Base-by-base conservation (phyloP, 1,139 yeast species). In the Hansenula lynferdii region DNA sequence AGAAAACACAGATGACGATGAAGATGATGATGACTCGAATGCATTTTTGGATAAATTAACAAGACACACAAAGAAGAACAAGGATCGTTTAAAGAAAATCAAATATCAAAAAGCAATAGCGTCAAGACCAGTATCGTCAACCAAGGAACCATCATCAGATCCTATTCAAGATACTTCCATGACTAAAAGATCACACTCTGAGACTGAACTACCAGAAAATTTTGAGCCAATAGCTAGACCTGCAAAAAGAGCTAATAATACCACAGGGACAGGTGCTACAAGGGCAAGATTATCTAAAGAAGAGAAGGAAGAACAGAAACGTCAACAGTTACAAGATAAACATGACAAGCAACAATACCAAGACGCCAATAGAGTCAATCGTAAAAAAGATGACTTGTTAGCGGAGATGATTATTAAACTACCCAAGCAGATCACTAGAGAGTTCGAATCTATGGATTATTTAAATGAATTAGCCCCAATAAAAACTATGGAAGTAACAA, bases 331-430 rank as follows among this genome's bases (percentile, higher is more conserved):
- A 14, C 15, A 32, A 18, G 46, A 42, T 7, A 49, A 49, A 31
- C 37, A 54, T 19, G 36, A 37, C 12, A 41, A 41, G 9, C 64
- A 64, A 37, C 61, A 65, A 23, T 61, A 77, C 34, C 70, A 67
- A 29, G 71, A 68, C 26, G 80, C 69, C 1, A 82, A 82, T 52
- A 71, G 65, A 47, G 65, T 62, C 1, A 65, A 61, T 3, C 58
- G 77, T 32, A 61, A 69, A 28, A 77, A 74, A 48, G 76, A 69
- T 6, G 80, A 75, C 30, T 57, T 79, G 8, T 54, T 75, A 28
- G 50, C 60, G 4, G 78, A 75, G 45, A 76, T 81, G 70, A 62
- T 67, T 6, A 44, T 80, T 2, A 57, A 40, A 47, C 57, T 51
- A 3, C 50, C 73, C 2, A 50, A 62, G 3, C 27, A 42, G 23